Evolutionary conservation across 768 basidiomycete genomes (phyloP).

Genomic region (Suillus lakei): DNA sequence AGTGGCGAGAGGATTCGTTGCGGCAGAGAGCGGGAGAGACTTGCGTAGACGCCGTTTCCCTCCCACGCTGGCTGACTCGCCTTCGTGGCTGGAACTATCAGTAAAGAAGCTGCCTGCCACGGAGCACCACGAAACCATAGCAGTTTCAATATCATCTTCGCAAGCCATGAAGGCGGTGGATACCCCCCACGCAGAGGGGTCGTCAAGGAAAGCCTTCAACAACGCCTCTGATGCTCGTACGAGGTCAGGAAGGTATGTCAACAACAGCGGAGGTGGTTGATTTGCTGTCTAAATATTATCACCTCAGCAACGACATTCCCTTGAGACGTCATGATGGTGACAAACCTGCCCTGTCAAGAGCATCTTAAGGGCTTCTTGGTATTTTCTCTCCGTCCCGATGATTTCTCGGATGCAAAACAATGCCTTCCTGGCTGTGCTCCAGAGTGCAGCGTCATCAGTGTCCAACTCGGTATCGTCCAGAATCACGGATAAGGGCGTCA

Average conservation of each 20-base stretch:
- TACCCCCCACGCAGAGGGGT: conserved; percentile 70
- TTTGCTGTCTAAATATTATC: conserved; percentile 36
- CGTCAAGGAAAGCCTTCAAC: conserved; percentile 55
- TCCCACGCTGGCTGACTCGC: conserved; percentile 14
- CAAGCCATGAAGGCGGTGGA: conserved; percentile 60
- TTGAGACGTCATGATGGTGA: conserved; percentile 5
- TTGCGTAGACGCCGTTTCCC: conserved; percentile 31
- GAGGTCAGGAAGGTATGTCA: conserved; percentile 54
- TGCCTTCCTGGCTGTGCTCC: conserved; percentile 44
- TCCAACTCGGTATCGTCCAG: conserved; percentile 14
- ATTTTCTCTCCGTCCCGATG: conserved; percentile 50
- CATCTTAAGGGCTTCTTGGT: conserved; percentile 42
- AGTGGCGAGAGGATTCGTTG: neutral
- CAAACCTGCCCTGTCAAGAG: conserved; percentile 42
- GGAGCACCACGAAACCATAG: conserved; percentile 58
- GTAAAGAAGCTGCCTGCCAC: conserved; percentile 43
- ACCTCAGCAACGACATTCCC: conserved; percentile 6
- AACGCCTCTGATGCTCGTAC: conserved; percentile 54
- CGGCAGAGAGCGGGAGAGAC: conserved; percentile 16
- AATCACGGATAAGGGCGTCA: conserved; percentile 3
- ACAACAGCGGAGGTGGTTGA: conserved; percentile 56
- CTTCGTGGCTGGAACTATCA: conserved; percentile 15
- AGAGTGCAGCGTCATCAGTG: conserved; percentile 32
- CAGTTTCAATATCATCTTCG: conserved; percentile 55
- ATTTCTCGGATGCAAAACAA: conserved; percentile 53